Conservation (phyloP, 2,329 filamentous ascomycete species). For the Cadophora malorum region DNA sequence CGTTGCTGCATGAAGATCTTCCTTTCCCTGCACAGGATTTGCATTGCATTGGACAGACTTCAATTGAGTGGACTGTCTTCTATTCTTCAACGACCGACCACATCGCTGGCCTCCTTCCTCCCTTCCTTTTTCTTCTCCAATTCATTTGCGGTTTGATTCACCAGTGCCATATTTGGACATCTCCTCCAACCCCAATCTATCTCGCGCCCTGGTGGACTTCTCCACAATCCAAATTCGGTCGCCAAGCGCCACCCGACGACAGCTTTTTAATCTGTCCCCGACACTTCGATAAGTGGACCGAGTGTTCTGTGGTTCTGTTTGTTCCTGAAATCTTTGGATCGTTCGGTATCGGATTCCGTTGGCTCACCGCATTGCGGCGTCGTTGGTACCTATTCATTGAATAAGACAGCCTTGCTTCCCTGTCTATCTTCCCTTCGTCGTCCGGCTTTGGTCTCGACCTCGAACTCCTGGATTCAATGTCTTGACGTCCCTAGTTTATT, state of each 20-base stretch:
- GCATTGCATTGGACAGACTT: background rate
- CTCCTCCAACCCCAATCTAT: conserved; percentile 6
- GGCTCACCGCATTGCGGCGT: background rate
- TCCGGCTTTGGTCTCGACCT: conserved; percentile 12
- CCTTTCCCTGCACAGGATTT: conserved; percentile 1
- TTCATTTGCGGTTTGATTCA: background rate
- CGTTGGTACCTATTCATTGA: background rate
- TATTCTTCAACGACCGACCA: conserved; percentile 2
- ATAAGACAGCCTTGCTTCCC: background rate
- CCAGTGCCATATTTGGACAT: background rate
- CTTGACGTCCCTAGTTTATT: conserved; percentile 31
- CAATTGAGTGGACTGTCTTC: background rate
- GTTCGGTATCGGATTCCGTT: background rate
- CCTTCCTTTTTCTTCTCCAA: conserved; percentile 14
- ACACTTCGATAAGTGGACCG: conserved; percentile 10
- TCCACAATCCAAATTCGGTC: conserved; percentile 24
- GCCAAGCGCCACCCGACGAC: conserved; percentile 25
- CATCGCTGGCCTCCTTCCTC: background rate
- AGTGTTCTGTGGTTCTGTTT: conserved; percentile 7
- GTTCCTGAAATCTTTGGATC: conserved; percentile 3
- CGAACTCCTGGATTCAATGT: conserved; percentile 29
- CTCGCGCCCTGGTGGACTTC: conserved; percentile 10
- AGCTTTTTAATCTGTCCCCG: conserved; percentile 25
- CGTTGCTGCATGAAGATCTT: conserved; percentile 20
- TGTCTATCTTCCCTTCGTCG: conserved; percentile 8